Evolutionary conservation across 2,329 filamentous ascomycete species (phyloP).

Genomic region (Arthrobotrys iridis): DNA sequence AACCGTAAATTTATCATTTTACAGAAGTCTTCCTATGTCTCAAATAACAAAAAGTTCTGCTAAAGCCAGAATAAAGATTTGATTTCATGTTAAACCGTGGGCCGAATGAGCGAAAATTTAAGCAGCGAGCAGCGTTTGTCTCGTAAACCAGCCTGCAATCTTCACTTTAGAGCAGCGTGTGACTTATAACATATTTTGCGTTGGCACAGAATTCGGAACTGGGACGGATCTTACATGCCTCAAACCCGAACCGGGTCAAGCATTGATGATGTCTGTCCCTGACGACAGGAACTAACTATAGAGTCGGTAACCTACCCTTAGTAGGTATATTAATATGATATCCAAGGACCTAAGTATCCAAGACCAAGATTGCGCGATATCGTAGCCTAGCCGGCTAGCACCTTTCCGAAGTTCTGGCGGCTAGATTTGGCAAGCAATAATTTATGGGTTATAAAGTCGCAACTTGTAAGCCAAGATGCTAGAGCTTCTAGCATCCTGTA

Average conservation of each 20-base stretch:
- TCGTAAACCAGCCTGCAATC: background rate
- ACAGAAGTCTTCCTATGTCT: no score
- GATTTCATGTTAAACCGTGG: background rate
- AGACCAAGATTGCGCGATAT: constrained; percentile 46
- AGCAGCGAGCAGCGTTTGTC: background rate
- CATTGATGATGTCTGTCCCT: no score
- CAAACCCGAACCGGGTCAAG: no score
- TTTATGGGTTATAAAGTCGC: background rate
- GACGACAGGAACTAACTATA: background rate
- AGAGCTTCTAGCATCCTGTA: background rate
- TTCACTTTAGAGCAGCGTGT: background rate
- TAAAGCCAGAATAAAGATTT: no score
- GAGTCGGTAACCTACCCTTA: background rate
- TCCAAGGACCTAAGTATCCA: constrained; percentile 24
- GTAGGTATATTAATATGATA: background rate
- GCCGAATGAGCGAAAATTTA: background rate
- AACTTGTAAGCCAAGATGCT: background rate
- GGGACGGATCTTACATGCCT: background rate
- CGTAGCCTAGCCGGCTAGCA: constrained; percentile 32
- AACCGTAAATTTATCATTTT: no score
- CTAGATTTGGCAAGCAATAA: constrained; percentile 13
- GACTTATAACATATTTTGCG: background rate
- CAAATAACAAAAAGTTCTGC: no score
- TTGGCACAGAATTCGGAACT: background rate
- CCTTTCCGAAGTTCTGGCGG: background rate